A percentile compares a stretch with the other conserved stretches of the same genome.
Conservation (phyloP, 371 early-diverging fungal genomes). For the Smittium culicis region DNA sequence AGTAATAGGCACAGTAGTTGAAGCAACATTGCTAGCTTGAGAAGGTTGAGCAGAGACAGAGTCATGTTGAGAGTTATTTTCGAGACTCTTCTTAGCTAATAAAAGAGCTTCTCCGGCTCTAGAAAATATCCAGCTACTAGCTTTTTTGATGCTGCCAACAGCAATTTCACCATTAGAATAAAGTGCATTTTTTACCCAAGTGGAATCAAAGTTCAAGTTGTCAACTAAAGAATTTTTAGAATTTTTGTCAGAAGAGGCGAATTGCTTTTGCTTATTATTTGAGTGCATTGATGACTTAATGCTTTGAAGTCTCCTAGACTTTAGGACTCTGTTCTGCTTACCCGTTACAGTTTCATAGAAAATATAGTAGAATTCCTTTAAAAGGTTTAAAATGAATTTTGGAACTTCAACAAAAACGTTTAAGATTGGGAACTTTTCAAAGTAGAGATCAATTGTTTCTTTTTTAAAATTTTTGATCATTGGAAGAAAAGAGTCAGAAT, state of each 20-base stretch:
- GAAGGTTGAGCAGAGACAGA: not conserved
- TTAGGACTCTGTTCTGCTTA: slow-evolving; percentile 3
- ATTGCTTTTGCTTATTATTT: slow-evolving; percentile 3
- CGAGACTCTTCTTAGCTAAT: not conserved
- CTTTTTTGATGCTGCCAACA: not conserved
- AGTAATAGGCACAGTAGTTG: not conserved
- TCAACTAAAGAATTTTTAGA: not conserved
- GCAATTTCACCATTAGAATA: not conserved
- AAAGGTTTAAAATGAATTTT: not conserved
- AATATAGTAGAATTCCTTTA: slow-evolving; percentile 2
- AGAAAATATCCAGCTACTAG: not conserved
- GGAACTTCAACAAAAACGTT: not conserved
- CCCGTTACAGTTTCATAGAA: slow-evolving; percentile 3
- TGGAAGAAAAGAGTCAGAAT: not conserved
- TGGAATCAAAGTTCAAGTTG: not conserved
- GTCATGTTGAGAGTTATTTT: not conserved
- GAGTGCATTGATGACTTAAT: not conserved
- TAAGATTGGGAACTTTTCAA: not conserved
- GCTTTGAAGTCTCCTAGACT: not conserved
- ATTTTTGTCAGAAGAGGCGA: not conserved
- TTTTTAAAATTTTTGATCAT: not conserved
- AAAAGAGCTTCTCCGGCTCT: not conserved
- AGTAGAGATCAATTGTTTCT: not conserved
- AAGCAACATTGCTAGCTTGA: not conserved
- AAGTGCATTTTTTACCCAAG: not conserved